Conservation (phyloP, 495 filamentous ascomycete genomes). For the Bombardia bombarda region DNA sequence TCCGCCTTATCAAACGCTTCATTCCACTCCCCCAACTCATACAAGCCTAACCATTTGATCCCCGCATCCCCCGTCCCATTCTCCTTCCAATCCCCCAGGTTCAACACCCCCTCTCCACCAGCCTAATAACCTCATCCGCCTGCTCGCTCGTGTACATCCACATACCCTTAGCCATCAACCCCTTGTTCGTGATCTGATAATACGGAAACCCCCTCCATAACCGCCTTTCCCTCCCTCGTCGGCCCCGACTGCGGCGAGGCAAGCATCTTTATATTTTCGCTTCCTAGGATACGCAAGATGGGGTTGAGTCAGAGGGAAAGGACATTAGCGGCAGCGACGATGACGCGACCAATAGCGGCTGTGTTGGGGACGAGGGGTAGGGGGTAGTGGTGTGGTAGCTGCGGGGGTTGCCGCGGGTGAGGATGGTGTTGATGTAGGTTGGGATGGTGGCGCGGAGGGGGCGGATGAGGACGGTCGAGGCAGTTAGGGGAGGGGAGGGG, state of each 20-base stretch:
- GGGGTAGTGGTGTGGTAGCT: slow-evolving; percentile 15
- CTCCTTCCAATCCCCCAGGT: slow-evolving; percentile 26
- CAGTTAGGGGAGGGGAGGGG: slow-evolving; percentile 12
- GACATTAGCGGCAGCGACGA: slow-evolving; percentile 35
- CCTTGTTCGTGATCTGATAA: slow-evolving; percentile 23
- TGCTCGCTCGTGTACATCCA: slow-evolving; percentile 35
- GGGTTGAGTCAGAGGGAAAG: slow-evolving; percentile 20
- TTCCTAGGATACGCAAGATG: no score
- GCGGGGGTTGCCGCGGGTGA: slow-evolving; percentile 17
- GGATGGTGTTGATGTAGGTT: slow-evolving; percentile 18
- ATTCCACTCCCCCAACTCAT: slow-evolving; percentile 15
- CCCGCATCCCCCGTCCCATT: slow-evolving; percentile 13
- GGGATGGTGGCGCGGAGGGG: slow-evolving; percentile 17
- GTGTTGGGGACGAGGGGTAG: slow-evolving; percentile 16
- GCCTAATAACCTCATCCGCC: slow-evolving; percentile 17
- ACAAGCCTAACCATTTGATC: slow-evolving; percentile 7
- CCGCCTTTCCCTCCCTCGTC: no score
- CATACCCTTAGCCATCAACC: slow-evolving; percentile 30
- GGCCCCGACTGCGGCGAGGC: no score
- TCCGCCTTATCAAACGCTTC: slow-evolving; percentile 7
- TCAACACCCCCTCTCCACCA: slow-evolving; percentile 28
- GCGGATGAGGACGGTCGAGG: slow-evolving; percentile 14
- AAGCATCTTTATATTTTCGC: no score
- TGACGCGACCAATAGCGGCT: slow-evolving; percentile 35
- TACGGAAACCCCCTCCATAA: slow-evolving; percentile 18